Percentiles rank a stretch among this genome's conserved stretches.
Evolutionary conservation across 1,139 yeast genomes (phyloP).

Genomic region (Pichia inconspicua): DNA sequence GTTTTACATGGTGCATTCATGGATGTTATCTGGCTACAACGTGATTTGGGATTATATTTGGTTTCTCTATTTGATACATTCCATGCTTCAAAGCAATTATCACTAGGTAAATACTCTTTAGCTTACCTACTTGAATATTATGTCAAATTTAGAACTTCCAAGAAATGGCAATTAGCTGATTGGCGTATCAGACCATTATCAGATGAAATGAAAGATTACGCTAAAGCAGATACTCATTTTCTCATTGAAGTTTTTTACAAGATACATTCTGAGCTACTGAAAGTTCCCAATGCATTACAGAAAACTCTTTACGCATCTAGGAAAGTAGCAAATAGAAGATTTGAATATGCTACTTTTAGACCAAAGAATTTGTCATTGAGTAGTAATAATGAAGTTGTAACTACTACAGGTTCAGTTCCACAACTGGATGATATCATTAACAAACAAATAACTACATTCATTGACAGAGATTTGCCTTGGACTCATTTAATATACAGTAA

Average conservation of each 20-base stretch:
- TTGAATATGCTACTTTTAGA: slow-evolving; percentile 62
- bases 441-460: slow-evolving; percentile 8
- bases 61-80: slow-evolving; percentile 90
- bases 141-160: slow-evolving; percentile 82
- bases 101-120: slow-evolving; percentile 73
- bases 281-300: slow-evolving; percentile 36
- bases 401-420: slow-evolving; percentile 25
- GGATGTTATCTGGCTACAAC: slow-evolving; percentile 96
- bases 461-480: slow-evolving; percentile 44
- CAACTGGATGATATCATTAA: slow-evolving; percentile 16
- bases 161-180: slow-evolving; percentile 92
- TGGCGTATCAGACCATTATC: slow-evolving; percentile 92
- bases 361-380: slow-evolving; percentile 32
- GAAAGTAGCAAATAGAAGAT: slow-evolving; percentile 71
- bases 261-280: slow-evolving; percentile 50
- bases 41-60: slow-evolving; percentile 87
- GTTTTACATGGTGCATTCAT: slow-evolving; percentile 94
- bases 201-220: slow-evolving; percentile 72
- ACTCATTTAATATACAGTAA: slow-evolving; percentile 53
- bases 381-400: slow-evolving; percentile 20
- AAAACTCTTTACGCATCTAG: slow-evolving; percentile 73
- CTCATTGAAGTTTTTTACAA: slow-evolving; percentile 72
- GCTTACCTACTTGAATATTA: slow-evolving; percentile 76
- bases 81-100: slow-evolving; percentile 75
- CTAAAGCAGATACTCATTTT: slow-evolving; percentile 93